Evolutionary conservation across 768 basidiomycete species (phyloP).

Genomic region (Leccinum longicurvipes): DNA sequence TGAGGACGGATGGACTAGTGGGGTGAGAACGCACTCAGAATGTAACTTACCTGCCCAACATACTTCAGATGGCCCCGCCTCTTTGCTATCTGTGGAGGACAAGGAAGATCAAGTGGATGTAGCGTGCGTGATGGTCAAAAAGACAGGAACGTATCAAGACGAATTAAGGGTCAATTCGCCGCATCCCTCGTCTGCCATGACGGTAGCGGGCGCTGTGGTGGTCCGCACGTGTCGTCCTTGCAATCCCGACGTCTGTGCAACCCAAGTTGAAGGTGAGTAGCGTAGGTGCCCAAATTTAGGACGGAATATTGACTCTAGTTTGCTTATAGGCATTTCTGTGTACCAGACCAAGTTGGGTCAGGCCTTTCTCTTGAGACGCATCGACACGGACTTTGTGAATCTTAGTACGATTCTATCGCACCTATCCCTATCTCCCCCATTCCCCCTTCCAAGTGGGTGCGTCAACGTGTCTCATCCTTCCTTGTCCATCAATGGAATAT

Average conservation of each 20-base stretch:
- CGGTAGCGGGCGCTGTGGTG: constrained; percentile 39
- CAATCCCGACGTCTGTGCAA: constrained; percentile 60
- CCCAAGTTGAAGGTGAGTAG: constrained; percentile 65
- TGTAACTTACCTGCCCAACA: constrained; percentile 8
- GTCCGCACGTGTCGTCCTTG: constrained; percentile 65
- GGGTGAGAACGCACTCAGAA: constrained; percentile 11
- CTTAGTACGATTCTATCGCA: constrained; percentile 46
- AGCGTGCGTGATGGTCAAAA: constrained; percentile 3
- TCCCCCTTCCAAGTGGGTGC: constrained; percentile 42
- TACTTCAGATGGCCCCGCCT: neutral
- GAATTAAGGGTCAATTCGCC: constrained; percentile 1
- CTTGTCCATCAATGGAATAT: constrained; percentile 54
- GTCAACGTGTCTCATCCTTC: constrained; percentile 52
- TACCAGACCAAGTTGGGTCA: constrained; percentile 65
- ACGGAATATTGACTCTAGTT: constrained; percentile 8
- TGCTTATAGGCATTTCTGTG: constrained; percentile 59
- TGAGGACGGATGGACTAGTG: constrained; percentile 35
- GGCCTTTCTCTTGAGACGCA: constrained; percentile 59
- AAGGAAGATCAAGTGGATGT: constrained; percentile 3
- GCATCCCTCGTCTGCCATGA: constrained; percentile 1
- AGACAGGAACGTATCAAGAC: constrained; percentile 1
- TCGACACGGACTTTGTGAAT: constrained; percentile 79
- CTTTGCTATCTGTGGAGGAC: neutral
- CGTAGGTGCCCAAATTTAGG: neutral
- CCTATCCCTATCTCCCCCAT: constrained; percentile 33